Evolutionary conservation across 2,329 filamentous ascomycete genomes (phyloP).

Genomic region (Bipolaris oryzae): DNA sequence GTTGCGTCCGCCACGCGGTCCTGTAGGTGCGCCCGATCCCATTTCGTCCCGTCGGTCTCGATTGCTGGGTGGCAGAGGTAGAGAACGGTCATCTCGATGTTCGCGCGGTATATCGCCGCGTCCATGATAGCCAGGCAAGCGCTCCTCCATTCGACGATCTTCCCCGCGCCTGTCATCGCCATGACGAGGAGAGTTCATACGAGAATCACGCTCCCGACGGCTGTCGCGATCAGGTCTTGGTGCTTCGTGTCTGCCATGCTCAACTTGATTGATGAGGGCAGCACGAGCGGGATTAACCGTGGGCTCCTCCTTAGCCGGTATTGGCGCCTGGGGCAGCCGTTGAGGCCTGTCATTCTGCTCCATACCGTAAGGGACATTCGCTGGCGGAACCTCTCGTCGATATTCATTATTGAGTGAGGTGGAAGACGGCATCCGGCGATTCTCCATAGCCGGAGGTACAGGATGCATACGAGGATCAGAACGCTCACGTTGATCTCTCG

Average conservation of each 20-base stretch:
- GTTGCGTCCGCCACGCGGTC: slow-evolving; percentile 56
- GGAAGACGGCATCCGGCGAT: slow-evolving; percentile 32
- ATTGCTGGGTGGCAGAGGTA: slow-evolving; percentile 30
- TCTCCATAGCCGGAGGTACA: slow-evolving; percentile 24
- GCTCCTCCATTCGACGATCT: slow-evolving; percentile 38
- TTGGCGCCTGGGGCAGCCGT: slow-evolving; percentile 21
- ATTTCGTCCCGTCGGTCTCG: slow-evolving; percentile 50
- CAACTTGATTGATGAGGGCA: slow-evolving; percentile 48
- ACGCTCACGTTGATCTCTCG: slow-evolving; percentile 39
- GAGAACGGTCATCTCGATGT: slow-evolving; percentile 42
- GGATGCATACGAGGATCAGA: slow-evolving; percentile 38
- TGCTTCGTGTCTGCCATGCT: slow-evolving; percentile 37
- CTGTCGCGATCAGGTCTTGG: slow-evolving; percentile 35
- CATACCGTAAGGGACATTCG: slow-evolving; percentile 22
- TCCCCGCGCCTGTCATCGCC: slow-evolving; percentile 34
- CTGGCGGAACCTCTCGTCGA: slow-evolving; percentile 34
- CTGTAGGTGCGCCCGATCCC: slow-evolving; percentile 56
- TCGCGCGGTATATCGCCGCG: slow-evolving; percentile 36
- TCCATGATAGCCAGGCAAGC: slow-evolving; percentile 29
- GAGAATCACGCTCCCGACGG: slow-evolving; percentile 39
- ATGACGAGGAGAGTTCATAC: slow-evolving; percentile 39
- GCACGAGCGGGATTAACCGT: slow-evolving; percentile 53
- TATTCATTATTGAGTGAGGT: slow-evolving; percentile 33
- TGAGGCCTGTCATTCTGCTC: slow-evolving; percentile 34
- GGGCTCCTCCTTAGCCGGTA: slow-evolving; percentile 27